Percentiles rank a stretch among this genome's conserved stretches.
These are phyloP conservation scores for Nicotiana paniculata DNA, from an alignment of 257 asterid genomes.

Conservation along the genomic window DNA sequence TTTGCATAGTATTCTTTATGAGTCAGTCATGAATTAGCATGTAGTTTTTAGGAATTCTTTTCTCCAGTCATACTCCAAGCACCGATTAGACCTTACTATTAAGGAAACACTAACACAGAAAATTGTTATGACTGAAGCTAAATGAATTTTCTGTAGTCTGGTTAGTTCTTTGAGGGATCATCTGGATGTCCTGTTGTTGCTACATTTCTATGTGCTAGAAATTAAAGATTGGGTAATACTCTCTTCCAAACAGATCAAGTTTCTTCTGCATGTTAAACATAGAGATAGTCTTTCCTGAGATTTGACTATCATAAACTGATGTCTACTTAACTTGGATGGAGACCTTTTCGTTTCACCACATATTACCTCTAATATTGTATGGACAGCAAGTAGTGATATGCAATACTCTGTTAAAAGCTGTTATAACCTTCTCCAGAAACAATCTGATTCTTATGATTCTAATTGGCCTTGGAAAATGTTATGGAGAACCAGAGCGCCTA, in stretches of 20 bases:
- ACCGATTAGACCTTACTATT: not conserved
- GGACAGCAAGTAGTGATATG: no score
- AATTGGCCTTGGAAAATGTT: no score
- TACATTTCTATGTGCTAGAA: not conserved
- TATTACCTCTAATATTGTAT: no score
- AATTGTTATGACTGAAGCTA: not conserved
- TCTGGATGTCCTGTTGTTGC: not conserved
- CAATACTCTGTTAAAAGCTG: no score
- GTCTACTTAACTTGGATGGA: no score
- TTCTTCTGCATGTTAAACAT: no score
- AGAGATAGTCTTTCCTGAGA: not conserved
- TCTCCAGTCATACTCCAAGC: not conserved
- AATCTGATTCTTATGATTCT: no score
- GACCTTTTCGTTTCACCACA: no score
- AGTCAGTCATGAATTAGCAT: not conserved
- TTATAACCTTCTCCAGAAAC: no score
- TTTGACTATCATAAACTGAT: not conserved
- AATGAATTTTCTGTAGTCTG: not conserved
- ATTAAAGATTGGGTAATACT: not conserved
- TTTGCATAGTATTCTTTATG: not conserved
- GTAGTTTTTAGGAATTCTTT: not conserved
- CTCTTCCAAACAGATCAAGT: not conserved
- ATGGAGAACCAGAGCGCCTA: no score
- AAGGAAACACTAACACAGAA: not conserved
- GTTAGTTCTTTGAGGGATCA: constrained; percentile 2